Evolutionary conservation across 495 filamentous ascomycete species (phyloP).

Genomic region (Neurospora cerealis): DNA sequence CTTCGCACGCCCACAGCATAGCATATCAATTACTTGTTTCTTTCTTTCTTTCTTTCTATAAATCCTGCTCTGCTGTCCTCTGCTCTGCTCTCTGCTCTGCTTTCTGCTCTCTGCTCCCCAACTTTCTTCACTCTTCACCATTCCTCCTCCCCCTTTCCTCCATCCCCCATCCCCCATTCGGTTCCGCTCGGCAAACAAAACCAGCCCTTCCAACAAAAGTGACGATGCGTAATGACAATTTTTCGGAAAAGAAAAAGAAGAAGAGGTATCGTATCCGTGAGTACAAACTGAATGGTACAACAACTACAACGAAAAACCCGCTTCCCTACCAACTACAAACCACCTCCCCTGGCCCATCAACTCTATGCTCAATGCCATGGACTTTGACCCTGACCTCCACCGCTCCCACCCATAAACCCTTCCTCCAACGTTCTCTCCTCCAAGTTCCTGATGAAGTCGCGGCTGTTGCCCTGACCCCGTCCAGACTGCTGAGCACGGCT

Average conservation of each 20-base stretch:
- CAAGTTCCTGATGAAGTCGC: conserved; percentile 86
- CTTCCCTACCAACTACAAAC: neutral
- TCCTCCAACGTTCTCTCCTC: conserved; percentile 93
- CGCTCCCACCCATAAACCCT: conserved; percentile 45
- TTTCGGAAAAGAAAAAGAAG: neutral
- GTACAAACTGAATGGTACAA: neutral
- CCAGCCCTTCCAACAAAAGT: neutral
- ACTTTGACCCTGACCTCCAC: conserved; percentile 19
- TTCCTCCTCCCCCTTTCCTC: neutral
- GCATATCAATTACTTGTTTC: neutral
- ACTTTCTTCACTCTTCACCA: neutral
- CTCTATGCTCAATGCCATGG: conserved; percentile 32
- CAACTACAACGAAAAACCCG: neutral
- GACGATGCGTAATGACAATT: neutral
- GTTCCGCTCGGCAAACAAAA: neutral
- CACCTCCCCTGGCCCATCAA: neutral
- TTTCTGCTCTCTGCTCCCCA: neutral
- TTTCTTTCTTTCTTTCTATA: neutral
- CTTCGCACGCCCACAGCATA: neutral
- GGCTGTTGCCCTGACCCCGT: conserved; percentile 46
- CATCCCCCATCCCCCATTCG: neutral
- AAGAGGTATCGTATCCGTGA: neutral
- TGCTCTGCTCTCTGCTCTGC: neutral
- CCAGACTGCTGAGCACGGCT: conserved; percentile 58
- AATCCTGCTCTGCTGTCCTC: neutral